A percentile compares a stretch with the other conserved stretches of the same genome.
Evolutionary conservation across 1,284 basidiomycete species (phyloP).

Genomic region (Lentinula novae-zelandiae): DNA sequence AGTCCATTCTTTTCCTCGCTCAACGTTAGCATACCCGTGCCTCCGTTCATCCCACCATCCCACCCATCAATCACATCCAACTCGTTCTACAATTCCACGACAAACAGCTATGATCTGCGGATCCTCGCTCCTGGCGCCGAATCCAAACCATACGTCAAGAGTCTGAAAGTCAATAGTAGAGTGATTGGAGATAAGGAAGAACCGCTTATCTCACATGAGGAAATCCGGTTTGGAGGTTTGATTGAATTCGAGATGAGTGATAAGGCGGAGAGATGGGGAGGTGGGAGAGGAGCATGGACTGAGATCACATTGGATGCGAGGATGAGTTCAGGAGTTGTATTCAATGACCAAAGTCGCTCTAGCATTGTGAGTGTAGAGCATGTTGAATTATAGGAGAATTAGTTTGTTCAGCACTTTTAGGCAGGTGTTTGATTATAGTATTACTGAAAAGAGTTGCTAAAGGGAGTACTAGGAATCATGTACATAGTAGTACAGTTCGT

Average conservation of each 20-base stretch:
- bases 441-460: too few species aligned
- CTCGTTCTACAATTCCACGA: conserved; percentile 10
- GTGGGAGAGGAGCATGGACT: conserved; percentile 13
- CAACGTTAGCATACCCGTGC: conserved; percentile 11
- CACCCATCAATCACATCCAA: conserved; percentile 5
- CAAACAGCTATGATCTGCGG: conserved; percentile 8
- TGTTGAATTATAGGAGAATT: not conserved
- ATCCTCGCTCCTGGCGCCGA: conserved; percentile 10
- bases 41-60: conserved; percentile 3
- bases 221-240: conserved; percentile 53
- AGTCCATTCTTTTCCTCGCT: conserved; percentile 22
- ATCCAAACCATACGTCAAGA: conserved; percentile 54
- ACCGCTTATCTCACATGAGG: conserved; percentile 54
- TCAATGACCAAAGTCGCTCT: not conserved
- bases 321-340: not conserved
- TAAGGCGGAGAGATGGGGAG: conserved; percentile 14
- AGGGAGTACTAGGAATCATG: too few species aligned
- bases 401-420: not conserved
- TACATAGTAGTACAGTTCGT: too few species aligned
- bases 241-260: conserved; percentile 67
- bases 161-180: conserved; percentile 51
- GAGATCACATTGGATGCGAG: not conserved
- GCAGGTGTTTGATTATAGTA: not conserved
- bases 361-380: not conserved
- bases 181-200: conserved; percentile 19